A percentile compares a stretch with the other conserved stretches of the same genome.
Evolutionary conservation across 306 rosid genomes (phyloP).

Genomic region (Castanea mollissima): DNA sequence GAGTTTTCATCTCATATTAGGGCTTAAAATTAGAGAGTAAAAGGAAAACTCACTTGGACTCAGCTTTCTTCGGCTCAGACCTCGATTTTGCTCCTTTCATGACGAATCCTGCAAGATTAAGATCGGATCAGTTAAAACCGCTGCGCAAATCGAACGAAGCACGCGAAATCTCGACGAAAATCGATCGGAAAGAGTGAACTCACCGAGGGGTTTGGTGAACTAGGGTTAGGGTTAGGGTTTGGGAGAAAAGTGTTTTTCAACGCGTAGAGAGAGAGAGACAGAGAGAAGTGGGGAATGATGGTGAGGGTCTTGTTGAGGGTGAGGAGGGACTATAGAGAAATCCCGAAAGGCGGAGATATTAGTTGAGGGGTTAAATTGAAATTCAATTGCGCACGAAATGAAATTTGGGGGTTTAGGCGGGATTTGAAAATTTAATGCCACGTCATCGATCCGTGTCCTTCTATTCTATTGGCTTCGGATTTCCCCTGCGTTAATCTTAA

Average conservation of each 20-base stretch:
- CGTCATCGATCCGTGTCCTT: conserved; percentile 53
- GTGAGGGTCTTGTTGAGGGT: not conserved
- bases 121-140: conserved; percentile 22
- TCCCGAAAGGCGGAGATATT: conserved; percentile 44
- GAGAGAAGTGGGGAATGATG: conserved; percentile 3
- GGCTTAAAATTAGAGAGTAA: not conserved
- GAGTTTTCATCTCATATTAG: not conserved
- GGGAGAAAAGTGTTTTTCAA: conserved; percentile 36
- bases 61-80: conserved; percentile 59
- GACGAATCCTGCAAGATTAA: conserved; percentile 40
- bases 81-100: conserved; percentile 82
- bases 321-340: not conserved
- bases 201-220: conserved; percentile 13
- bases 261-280: conserved; percentile 6
- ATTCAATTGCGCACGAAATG: conserved; percentile 82
- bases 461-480: conserved; percentile 25
- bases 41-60: conserved; percentile 55
- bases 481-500: conserved; percentile 26
- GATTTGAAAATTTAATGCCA: conserved; percentile 76
- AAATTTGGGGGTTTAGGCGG: conserved; percentile 82
- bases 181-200: not conserved
- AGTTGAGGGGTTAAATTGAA: conserved; percentile 56
- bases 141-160: not conserved
- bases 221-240: conserved; percentile 14
- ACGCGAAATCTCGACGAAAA: not conserved